A percentile compares a stretch with the other conserved stretches of the same genome.
phyloP scores from a whole-genome alignment of 2,329 filamentous ascomycete genomes.

The Hymenoscyphus infarciens region DNA sequence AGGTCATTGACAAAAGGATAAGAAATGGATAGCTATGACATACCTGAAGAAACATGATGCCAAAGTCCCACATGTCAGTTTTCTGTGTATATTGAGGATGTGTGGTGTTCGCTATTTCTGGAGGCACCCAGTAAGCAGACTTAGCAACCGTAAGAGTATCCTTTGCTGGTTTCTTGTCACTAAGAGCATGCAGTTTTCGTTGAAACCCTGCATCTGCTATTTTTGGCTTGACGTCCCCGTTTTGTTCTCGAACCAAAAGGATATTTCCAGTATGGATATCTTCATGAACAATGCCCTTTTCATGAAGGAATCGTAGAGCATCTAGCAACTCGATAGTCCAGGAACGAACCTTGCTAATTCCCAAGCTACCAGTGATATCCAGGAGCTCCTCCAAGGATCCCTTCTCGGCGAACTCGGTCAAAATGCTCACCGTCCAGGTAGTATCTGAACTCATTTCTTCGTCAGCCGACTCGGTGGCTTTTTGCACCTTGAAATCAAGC shows the following conservation, averaged over 20 bases:
- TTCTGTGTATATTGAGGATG: conserved; percentile 67
- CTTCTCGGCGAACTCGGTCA: conserved; percentile 75
- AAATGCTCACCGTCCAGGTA: conserved; percentile 69
- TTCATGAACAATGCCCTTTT: conserved; percentile 78
- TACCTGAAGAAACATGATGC: conserved; percentile 76
- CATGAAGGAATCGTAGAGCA: conserved; percentile 82
- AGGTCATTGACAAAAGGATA: neutral
- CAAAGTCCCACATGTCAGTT: conserved; percentile 93
- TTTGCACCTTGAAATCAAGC: conserved; percentile 76
- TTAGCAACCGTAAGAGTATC: conserved; percentile 58
- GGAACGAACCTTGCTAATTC: conserved; percentile 71
- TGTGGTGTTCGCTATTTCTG: conserved; percentile 64
- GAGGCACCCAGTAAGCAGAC: conserved; percentile 79
- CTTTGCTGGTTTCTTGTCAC: conserved; percentile 49
- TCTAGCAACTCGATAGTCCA: conserved; percentile 93
- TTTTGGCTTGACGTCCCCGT: conserved; percentile 68
- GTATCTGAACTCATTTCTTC: conserved; percentile 36
- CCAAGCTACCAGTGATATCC: conserved; percentile 71
- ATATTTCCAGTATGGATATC: conserved; percentile 78
- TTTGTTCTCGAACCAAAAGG: conserved; percentile 66
- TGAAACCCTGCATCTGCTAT: conserved; percentile 73
- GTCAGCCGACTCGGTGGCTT: conserved; percentile 53
- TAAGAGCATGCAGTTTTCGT: conserved; percentile 60
- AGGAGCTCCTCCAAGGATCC: conserved; percentile 80
- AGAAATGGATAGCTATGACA: neutral